These are phyloP conservation scores for Dalbergia cultrata DNA, from an alignment of 306 rosid species.

Conservation along the genomic window DNA sequence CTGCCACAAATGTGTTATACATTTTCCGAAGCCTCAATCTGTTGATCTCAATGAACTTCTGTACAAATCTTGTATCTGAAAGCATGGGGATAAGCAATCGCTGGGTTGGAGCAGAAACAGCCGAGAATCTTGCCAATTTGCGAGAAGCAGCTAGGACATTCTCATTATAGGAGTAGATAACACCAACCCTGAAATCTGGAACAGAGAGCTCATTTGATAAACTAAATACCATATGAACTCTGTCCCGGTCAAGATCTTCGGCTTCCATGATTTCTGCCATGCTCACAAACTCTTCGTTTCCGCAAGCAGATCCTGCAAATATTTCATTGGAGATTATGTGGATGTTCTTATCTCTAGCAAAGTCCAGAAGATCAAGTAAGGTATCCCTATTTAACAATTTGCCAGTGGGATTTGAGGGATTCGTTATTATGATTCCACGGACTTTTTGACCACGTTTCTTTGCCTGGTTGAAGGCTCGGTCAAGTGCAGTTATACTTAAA, in stretches of 20 bases:
- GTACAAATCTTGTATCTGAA: slow-evolving; percentile 71
- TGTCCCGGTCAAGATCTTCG: slow-evolving; percentile 71
- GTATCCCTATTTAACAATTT: slow-evolving; percentile 66
- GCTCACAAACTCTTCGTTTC: slow-evolving; percentile 69
- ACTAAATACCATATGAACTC: slow-evolving; percentile 83
- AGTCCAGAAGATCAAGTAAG: slow-evolving; percentile 77
- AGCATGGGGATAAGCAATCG: slow-evolving; percentile 79
- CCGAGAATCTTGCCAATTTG: slow-evolving; percentile 76
- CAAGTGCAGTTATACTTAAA: slow-evolving; percentile 67
- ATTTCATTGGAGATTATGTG: slow-evolving; percentile 85
- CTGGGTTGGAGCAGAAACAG: slow-evolving; percentile 80
- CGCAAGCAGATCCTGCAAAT: slow-evolving; percentile 67
- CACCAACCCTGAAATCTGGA: slow-evolving; percentile 82
- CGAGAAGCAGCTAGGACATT: slow-evolving; percentile 74
- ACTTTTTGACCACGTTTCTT: slow-evolving; percentile 85
- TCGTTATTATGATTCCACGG: slow-evolving; percentile 82
- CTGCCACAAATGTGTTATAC: slow-evolving; percentile 64
- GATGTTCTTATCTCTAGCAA: slow-evolving; percentile 92
- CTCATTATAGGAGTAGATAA: slow-evolving; percentile 81
- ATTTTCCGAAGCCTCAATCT: slow-evolving; percentile 61
- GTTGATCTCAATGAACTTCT: slow-evolving; percentile 58
- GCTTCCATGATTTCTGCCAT: slow-evolving; percentile 76
- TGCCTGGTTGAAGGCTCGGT: slow-evolving; percentile 86
- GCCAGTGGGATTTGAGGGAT: slow-evolving; percentile 86
- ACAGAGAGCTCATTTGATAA: slow-evolving; percentile 82